Base-by-base conservation (phyloP, 2,329 filamentous ascomycete genomes). In the Chaetomium sp. region DNA sequence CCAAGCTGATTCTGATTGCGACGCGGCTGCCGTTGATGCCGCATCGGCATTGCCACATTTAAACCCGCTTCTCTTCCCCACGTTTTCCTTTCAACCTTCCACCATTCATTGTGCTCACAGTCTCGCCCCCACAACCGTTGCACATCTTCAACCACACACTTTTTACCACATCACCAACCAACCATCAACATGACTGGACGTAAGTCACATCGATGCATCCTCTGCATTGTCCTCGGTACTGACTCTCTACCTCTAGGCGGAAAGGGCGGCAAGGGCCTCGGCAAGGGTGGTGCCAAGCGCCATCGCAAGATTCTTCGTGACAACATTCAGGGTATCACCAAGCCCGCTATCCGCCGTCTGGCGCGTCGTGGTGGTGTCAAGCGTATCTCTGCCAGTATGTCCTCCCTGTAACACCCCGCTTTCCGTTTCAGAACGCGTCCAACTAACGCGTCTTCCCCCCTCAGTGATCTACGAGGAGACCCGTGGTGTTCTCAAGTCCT, bases 321-420 rank as follows among this genome's bases (percentile, higher is more conserved):
- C 88, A 96, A 96, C 88, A 96, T 96, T 73, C 91, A 96, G 81
- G 91, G 91, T 79, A 96, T 96, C 74, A 96, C 91, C 72, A 96
- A 96, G 88, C 91, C 91, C 69, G 91, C 91, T 70, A 96, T 96
- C 78, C 88, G 91, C 71, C 91, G 91, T 95, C 91, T 96, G 74
- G 91, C 91, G 65, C 91, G 91, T 79, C 91, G 91, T 94, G 91
- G 91, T 77, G 91, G 91, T 91, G 91, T 96, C 84, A 96, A 96
- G 89, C 91, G 91, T 95, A 96, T 96, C 71, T 96, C 91, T 70
- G 91, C 91, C 74, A 95, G 86, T 89, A 84, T 74, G 81, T 79
- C 56, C 10, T 45, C 2, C 6, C 34, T 7, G 40, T 5, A 37
- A 14, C 37, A 49, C 27, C 34, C n/a, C 4, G 19, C n/a, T n/a